Evolutionary conservation across 768 basidiomycete species (phyloP).

Genomic region (Chalciporus piperatus): DNA sequence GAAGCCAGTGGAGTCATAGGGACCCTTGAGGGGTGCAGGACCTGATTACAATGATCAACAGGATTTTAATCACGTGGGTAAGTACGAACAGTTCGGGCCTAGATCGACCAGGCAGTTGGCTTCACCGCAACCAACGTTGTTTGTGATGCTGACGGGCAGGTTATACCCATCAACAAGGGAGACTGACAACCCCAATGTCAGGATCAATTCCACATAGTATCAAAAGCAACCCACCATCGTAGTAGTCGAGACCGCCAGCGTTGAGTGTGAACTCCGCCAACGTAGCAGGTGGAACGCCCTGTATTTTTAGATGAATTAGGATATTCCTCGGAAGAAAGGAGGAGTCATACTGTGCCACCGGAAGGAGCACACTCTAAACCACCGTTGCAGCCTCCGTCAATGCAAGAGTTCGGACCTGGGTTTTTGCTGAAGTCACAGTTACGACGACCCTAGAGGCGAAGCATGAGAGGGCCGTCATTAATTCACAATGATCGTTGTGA

Average conservation of each 20-base stretch:
- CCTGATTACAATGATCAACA: constrained; percentile 30
- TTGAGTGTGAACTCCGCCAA: constrained; percentile 68
- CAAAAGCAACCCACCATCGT: constrained; percentile 48
- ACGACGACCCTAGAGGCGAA: constrained; percentile 41
- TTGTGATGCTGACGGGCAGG: constrained; percentile 56
- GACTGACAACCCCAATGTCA: constrained; percentile 33
- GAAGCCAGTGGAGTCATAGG: constrained; percentile 50
- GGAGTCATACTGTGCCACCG: constrained; percentile 45
- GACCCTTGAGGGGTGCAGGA: constrained; percentile 50
- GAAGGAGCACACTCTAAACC: constrained; percentile 54
- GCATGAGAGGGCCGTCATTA: background rate
- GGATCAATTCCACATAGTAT: background rate
- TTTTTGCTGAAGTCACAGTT: constrained; percentile 58
- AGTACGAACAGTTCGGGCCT: constrained; percentile 47
- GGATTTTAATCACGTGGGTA: background rate
- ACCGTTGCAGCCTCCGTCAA: constrained; percentile 67
- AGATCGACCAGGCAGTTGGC: constrained; percentile 64
- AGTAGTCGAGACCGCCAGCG: constrained; percentile 47
- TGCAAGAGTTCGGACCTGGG: constrained; percentile 54
- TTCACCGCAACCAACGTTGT: constrained; percentile 51
- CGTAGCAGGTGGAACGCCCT: constrained; percentile 67
- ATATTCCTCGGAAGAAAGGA: background rate
- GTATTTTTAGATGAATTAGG: background rate
- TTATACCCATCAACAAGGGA: constrained; percentile 68
- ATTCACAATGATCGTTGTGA: background rate